These are phyloP conservation scores for Sphaerulina musiva DNA, from an alignment of 2,329 filamentous ascomycete genomes.

Conservation along the genomic window DNA sequence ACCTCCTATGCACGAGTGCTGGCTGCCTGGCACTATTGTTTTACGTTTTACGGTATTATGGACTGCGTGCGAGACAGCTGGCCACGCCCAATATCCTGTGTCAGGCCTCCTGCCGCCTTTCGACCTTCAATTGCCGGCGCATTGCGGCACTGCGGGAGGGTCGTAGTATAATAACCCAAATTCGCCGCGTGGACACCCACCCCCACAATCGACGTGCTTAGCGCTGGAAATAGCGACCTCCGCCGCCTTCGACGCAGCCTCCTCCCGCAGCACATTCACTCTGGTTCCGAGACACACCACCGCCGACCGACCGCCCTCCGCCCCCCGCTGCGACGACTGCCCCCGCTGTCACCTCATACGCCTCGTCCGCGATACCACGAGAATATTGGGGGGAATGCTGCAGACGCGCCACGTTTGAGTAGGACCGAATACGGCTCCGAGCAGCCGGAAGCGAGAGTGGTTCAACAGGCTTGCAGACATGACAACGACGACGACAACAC, in stretches of 20 bases:
- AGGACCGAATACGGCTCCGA: conserved; percentile 13
- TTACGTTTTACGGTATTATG: neutral
- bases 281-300: too few relatives aligned
- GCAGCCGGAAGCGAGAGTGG: conserved; percentile 7
- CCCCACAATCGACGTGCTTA: conserved; percentile 3
- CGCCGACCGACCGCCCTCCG: neutral
- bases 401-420: conserved; percentile 10
- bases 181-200: conserved; percentile 7
- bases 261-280: neutral
- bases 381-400: neutral
- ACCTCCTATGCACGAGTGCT: neutral
- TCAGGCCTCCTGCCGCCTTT: neutral
- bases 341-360: neutral
- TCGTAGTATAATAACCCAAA: neutral
- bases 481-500: conserved; percentile 19
- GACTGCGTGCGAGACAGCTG: neutral
- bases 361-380: neutral
- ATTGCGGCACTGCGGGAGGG: neutral
- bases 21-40: neutral
- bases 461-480: conserved; percentile 13
- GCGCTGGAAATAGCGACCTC: neutral
- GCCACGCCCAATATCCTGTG: neutral
- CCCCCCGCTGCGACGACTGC: neutral
- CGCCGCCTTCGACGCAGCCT: neutral
- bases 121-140: neutral